phyloP scores from a whole-genome alignment of 805 yeast species.

The Danielia reshetovae region DNA sequence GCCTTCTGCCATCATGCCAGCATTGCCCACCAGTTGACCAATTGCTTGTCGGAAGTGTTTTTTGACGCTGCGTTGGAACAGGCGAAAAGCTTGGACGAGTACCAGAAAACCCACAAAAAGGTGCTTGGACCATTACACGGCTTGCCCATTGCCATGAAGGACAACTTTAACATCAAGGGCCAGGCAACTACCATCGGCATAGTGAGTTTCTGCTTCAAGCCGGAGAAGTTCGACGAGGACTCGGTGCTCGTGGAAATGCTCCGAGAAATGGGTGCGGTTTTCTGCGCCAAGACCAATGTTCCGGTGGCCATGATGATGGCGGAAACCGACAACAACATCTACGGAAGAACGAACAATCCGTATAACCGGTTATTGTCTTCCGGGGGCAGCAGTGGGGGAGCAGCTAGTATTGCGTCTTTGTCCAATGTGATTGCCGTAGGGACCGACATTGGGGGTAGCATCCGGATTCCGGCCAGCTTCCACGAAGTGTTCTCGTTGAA shows the following conservation, averaged over 20 bases:
- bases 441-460: constrained; percentile 51
- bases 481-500: constrained; percentile 40
- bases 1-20: constrained; percentile 61
- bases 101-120: constrained; percentile 14
- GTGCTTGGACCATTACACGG: constrained; percentile 29
- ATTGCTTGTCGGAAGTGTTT: constrained; percentile 37
- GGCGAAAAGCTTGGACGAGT: constrained; percentile 24
- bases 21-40: constrained; percentile 51
- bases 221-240: constrained; percentile 29
- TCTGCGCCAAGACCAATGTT: constrained; percentile 51
- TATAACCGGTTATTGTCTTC: constrained; percentile 39
- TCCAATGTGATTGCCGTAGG: constrained; percentile 55
- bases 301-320: constrained; percentile 50
- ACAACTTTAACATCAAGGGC: constrained; percentile 45
- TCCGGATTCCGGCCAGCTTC: constrained; percentile 45
- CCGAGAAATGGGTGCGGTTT: constrained; percentile 47
- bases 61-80: constrained; percentile 24
- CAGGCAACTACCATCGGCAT: constrained; percentile 48
- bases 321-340: constrained; percentile 43
- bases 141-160: constrained; percentile 34
- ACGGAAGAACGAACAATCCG: constrained; percentile 47
- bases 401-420: constrained; percentile 43
- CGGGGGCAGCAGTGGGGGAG: constrained; percentile 57
- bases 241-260: constrained; percentile 39
- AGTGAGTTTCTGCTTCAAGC: constrained; percentile 39